phyloP scores from a whole-genome alignment of 371 early-diverging fungal genomes.

The Mortierella sp. region DNA sequence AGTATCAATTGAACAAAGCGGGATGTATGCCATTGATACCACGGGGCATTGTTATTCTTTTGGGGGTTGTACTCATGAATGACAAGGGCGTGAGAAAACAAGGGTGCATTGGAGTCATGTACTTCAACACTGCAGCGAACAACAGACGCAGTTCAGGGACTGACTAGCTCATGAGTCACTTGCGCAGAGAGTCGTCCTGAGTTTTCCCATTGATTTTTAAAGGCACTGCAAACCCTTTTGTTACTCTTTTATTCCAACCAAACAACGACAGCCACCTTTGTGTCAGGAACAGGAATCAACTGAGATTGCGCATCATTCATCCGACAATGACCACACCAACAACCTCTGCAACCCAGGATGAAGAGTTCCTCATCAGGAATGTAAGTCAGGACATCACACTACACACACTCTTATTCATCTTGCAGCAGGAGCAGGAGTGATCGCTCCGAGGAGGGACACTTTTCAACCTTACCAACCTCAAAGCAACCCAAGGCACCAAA shows the following conservation, averaged over 20 bases:
- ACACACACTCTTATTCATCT: neutral
- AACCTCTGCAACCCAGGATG: neutral
- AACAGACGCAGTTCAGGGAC: neutral
- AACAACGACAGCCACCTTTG: too few relatives aligned
- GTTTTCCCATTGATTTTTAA: neutral
- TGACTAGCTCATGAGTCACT: neutral
- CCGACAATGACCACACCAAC: constrained; percentile 4
- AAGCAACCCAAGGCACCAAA: neutral
- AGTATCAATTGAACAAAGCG: neutral
- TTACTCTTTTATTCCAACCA: neutral
- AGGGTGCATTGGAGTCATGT: neutral
- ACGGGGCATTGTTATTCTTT: neutral
- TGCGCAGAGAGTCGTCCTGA: neutral
- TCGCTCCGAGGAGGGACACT: neutral
- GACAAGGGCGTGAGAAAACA: too few relatives aligned
- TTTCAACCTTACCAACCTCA: too few relatives aligned
- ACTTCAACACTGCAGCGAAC: neutral
- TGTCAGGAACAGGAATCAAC: neutral
- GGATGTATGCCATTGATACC: neutral
- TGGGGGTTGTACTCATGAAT: neutral
- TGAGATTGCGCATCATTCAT: neutral
- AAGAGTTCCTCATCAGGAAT: constrained; percentile 43
- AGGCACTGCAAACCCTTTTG: neutral
- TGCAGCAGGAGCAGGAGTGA: neutral
- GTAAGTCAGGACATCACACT: constrained; percentile 10